These are phyloP conservation scores for Magnusiomyces tetraspermus DNA, from an alignment of 1,139 yeast species.

Conservation along the genomic window DNA sequence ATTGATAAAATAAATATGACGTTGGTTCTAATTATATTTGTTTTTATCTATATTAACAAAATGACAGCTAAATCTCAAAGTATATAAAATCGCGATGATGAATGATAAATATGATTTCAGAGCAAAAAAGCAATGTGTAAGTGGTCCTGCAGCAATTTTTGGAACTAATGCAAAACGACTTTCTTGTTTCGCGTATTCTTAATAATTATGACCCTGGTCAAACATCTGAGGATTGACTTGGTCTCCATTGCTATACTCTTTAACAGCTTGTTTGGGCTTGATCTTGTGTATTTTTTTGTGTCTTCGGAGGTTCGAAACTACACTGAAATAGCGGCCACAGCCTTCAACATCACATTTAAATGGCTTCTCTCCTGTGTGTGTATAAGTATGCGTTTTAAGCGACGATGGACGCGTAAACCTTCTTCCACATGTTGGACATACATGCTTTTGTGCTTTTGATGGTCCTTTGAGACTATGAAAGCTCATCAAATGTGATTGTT, in stretches of 20 bases:
- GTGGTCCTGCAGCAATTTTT: too few relatives aligned
- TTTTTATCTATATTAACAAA: too few relatives aligned
- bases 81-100: too few relatives aligned
- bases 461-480: constrained; percentile 23
- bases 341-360: constrained; percentile 55
- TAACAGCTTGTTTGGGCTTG: background rate
- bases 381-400: constrained; percentile 66
- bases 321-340: constrained; percentile 67
- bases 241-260: background rate
- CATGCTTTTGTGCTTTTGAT: constrained; percentile 28
- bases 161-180: too few relatives aligned
- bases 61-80: too few relatives aligned
- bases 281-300: constrained; percentile 53
- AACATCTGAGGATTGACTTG: background rate
- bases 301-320: constrained; percentile 71
- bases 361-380: constrained; percentile 84
- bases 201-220: background rate
- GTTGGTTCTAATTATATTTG: too few relatives aligned
- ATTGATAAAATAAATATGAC: too few relatives aligned
- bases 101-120: too few relatives aligned
- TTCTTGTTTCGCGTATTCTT: too few relatives aligned
- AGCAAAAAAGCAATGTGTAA: too few relatives aligned
- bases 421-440: constrained; percentile 62
- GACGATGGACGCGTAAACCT: constrained; percentile 76
- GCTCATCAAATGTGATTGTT: constrained; percentile 21